A percentile compares a stretch with the other conserved stretches of the same genome.
These are phyloP conservation scores for Ramularia collo-cygni DNA, from an alignment of 2,329 filamentous ascomycete species.

Conservation along the genomic window DNA sequence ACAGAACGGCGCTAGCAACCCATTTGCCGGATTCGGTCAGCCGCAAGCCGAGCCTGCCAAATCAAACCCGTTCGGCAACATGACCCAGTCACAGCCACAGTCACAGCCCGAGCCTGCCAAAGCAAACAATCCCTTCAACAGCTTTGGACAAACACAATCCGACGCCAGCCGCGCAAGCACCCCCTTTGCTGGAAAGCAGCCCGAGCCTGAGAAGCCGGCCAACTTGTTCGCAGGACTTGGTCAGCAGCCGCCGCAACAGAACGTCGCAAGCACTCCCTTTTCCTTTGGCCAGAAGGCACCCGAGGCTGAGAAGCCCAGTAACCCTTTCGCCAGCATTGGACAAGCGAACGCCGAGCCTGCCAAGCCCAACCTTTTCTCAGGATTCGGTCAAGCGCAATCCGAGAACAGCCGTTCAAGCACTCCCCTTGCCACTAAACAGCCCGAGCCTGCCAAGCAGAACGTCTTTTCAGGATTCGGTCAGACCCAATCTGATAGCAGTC, in stretches of 20 bases:
- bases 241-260: slow-evolving; percentile 7
- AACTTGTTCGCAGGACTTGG: slow-evolving; percentile 11
- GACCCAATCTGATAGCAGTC: slow-evolving; percentile 5
- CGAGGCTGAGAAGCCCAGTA: slow-evolving; percentile 5
- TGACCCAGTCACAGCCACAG: neutral
- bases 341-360: too few relatives aligned
- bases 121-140: neutral
- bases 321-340: slow-evolving; percentile 7
- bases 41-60: slow-evolving; percentile 1
- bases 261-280: slow-evolving; percentile 7
- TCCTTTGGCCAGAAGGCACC: slow-evolving; percentile 4
- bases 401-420: too few relatives aligned
- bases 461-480: slow-evolving; percentile 8
- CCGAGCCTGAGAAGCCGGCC: slow-evolving; percentile 4
- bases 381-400: too few relatives aligned
- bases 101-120: neutral
- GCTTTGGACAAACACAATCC: neutral
- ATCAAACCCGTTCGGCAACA: neutral
- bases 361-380: slow-evolving; percentile 4
- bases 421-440: too few relatives aligned
- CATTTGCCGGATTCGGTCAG: slow-evolving; percentile 11
- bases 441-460: too few relatives aligned
- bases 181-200: too few relatives aligned
- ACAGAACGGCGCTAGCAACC: slow-evolving; percentile 5
- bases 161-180: neutral